phyloP scores from a whole-genome alignment of 2,329 filamentous ascomycete species.

The Orbilia brochopaga region DNA sequence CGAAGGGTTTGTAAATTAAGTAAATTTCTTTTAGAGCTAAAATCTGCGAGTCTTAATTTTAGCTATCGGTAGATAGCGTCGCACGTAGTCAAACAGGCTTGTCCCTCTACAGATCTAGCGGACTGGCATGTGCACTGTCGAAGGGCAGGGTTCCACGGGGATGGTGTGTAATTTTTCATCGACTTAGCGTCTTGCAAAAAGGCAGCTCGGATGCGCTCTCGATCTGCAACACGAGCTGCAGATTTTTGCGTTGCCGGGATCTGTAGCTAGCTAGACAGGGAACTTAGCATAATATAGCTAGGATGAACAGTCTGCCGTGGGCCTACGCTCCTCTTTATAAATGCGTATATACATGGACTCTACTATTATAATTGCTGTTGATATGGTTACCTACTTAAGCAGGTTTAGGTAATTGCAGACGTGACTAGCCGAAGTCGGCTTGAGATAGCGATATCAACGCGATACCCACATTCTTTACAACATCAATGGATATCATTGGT shows the following conservation, averaged over 20 bases:
- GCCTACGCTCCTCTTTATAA: not conserved
- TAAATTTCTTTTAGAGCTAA: no score
- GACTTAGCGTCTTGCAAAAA: not conserved
- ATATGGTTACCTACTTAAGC: not conserved
- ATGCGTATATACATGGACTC: not conserved
- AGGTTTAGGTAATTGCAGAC: not conserved
- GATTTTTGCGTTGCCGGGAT: not conserved
- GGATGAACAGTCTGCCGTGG: not conserved
- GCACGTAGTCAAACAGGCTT: no score
- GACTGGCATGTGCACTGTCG: not conserved
- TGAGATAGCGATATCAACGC: not conserved
- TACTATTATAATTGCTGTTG: no score
- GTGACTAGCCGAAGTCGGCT: conserved; percentile 3
- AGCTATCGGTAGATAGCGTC: no score
- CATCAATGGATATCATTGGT: conserved; percentile 9
- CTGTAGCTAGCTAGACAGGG: no score
- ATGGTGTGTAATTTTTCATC: not conserved
- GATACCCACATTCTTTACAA: not conserved
- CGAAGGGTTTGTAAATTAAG: no score
- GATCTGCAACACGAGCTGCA: not conserved
- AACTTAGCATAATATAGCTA: no score
- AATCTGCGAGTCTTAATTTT: no score
- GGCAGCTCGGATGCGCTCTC: not conserved
- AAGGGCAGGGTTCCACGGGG: not conserved
- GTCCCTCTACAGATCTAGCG: no score